Base-by-base conservation (phyloP, 805 yeast genomes). In the Ogataea salicorniae region DNA sequence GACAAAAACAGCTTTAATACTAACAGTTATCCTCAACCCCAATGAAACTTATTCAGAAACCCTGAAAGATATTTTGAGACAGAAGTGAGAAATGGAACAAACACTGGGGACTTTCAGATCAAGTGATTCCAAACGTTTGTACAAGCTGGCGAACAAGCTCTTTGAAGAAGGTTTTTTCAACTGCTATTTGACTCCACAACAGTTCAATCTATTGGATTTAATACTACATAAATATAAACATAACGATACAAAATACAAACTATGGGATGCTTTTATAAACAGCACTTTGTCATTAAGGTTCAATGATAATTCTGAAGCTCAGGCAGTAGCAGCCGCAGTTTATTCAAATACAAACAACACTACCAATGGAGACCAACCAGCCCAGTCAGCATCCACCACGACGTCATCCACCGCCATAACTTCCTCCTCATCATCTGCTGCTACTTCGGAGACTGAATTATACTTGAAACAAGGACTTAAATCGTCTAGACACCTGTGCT, bases 401-500 rank as follows among this genome's bases (percentile, higher is more conserved):
- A n/a, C n/a, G n/a, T 60, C 63, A 35, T 43, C 38, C n/a, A 22
- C 22, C 31, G 2, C 23, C 14, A 23, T 39, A 11, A 20, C 11
- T 8, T 23, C 45, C 34, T n/a, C 34, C 26, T 33, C 16, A 2
- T 16, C 41, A n/a, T 18, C 37, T 20, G 14, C 31, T 7, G 17
- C 46, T 14, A 31, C 13, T 29, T 8, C 36, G 34, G 69, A 70
- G 18, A 64, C 69, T 2, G 71, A 68, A 41, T 59, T 72, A 52
- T 79, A 68, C 50, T 66, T 71, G 48, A 75, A 66, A 61, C 76
- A 69, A 31, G 81, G 81, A 1, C 53, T 64, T 9, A 72, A 69
- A 14, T 72, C 79, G 8, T 68, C 78, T 1, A 71, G 84, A 61
- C 68, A 81, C 63, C 52, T 85, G 38, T 83, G 89, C 6, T 68